These are phyloP conservation scores for Plenodomus lindquistii DNA, from an alignment of 2,329 filamentous ascomycete genomes.

Conservation along the genomic window DNA sequence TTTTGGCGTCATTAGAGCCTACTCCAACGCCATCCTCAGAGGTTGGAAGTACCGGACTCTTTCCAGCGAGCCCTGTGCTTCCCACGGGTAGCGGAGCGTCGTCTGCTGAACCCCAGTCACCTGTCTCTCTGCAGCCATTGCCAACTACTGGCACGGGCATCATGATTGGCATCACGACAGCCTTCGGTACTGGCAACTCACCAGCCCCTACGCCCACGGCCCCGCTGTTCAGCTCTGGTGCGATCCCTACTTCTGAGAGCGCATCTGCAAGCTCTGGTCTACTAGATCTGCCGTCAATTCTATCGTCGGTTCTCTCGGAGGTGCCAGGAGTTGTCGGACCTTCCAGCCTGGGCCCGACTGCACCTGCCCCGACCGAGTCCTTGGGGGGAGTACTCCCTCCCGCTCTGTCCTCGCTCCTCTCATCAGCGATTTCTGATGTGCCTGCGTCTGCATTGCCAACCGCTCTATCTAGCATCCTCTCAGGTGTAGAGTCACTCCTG, in stretches of 20 bases:
- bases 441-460: conserved; percentile 22
- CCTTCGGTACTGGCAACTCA: conserved; percentile 29
- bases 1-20: conserved; percentile 10
- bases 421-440: conserved; percentile 20
- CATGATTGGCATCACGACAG: conserved; percentile 42
- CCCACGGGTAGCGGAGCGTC: conserved; percentile 19
- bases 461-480: conserved; percentile 20
- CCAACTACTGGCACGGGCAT: conserved; percentile 36
- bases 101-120: not conserved
- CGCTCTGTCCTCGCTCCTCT: conserved; percentile 18
- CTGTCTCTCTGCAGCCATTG: conserved; percentile 4
- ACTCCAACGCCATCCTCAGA: conserved; percentile 13
- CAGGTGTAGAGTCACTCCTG: conserved; percentile 15
- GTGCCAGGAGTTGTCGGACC: conserved; percentile 20
- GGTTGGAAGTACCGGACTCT: conserved; percentile 24
- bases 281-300: conserved; percentile 15
- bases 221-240: conserved; percentile 15
- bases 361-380: conserved; percentile 15
- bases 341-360: conserved; percentile 19
- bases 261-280: conserved; percentile 13
- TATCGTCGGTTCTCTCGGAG: conserved; percentile 27
- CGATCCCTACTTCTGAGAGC: conserved; percentile 28
- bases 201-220: conserved; percentile 13
- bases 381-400: conserved; percentile 21
- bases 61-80: conserved; percentile 26